Base-by-base conservation (phyloP, 2,329 filamentous ascomycete genomes). In the Amphichorda felina region DNA sequence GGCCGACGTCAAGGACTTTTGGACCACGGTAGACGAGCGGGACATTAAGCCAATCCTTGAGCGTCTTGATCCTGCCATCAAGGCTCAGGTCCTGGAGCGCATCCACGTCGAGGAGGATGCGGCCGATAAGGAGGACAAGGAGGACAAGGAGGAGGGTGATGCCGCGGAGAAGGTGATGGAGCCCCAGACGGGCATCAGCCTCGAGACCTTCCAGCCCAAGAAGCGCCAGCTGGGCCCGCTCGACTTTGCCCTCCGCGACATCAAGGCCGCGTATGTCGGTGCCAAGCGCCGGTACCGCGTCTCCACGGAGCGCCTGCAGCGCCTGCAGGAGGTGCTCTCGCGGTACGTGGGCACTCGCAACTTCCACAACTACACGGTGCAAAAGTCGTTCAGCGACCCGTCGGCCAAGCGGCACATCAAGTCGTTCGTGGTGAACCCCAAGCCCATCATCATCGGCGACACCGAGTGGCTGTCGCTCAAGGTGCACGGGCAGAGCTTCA, bases 321-420 rank as follows among this genome's bases (percentile, higher is more conserved):
- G 81, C 40, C 74, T 98, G 2, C 85, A 94, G 55, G 70, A 75
- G 24, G 78, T 79, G 0, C 70, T 98, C 8, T 60, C 75, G 48
- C 66, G 71, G 44, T 98, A 91, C 59, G 60, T 81, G 8, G 91
- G 91, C 43, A 95, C 88, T 4, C 72, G 71, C 49, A 94, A 94
- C 64, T 98, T 81, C 66, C 88, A 95, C 72, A 98, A 98, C 68
- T 98, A 93, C 66, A 98, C 91, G 2, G 77, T 98, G 38, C 82
- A 91, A 46, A 98, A 96, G 62, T 67, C 73, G 1, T 78, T 71
- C 61, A 72, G 64, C 26, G 91, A 98, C 52, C 74, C 87, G 0
- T 93, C 86, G 0, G 78, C 87, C 10, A 91, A 89, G 59, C 78
- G 91, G 5, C 78, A 83, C 51, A 98, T 98, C 66, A 91, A 88